These are phyloP conservation scores for Mesembryanthemum crystallinum DNA, from an alignment of 148 eudicot genomes.

Conservation along the genomic window DNA sequence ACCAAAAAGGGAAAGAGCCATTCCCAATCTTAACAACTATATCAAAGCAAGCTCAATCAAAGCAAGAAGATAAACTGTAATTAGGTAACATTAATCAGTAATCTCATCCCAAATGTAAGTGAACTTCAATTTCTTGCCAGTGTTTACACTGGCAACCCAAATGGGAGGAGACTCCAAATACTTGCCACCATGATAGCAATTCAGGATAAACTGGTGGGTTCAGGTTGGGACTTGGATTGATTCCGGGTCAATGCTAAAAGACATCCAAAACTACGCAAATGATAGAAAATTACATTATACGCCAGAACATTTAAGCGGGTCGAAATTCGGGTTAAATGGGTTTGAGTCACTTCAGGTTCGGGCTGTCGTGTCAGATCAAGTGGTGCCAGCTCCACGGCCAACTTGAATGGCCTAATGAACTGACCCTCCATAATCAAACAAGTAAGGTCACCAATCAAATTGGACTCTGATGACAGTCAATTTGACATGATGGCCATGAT, in stretches of 20 bases:
- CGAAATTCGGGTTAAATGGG: too few relatives aligned
- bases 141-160: background rate
- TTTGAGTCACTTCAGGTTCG: too few relatives aligned
- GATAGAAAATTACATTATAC: too few relatives aligned
- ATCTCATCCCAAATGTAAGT: background rate
- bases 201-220: too few relatives aligned
- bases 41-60: background rate
- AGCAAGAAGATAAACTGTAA: background rate
- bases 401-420: background rate
- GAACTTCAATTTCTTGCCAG: background rate
- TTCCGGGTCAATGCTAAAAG: too few relatives aligned
- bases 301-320: too few relatives aligned
- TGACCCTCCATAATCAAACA: slow-evolving; percentile 1
- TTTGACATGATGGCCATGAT: background rate
- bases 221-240: too few relatives aligned
- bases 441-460: background rate
- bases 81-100: background rate
- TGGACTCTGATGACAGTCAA: background rate
- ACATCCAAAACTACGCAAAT: too few relatives aligned
- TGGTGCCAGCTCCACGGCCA: too few relatives aligned
- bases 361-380: too few relatives aligned
- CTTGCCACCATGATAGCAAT: background rate
- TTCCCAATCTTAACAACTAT: background rate
- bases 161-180: background rate
- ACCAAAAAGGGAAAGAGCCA: background rate